phyloP scores from a whole-genome alignment of 2,329 filamentous ascomycete species.

The Aspergillus sp. region DNA sequence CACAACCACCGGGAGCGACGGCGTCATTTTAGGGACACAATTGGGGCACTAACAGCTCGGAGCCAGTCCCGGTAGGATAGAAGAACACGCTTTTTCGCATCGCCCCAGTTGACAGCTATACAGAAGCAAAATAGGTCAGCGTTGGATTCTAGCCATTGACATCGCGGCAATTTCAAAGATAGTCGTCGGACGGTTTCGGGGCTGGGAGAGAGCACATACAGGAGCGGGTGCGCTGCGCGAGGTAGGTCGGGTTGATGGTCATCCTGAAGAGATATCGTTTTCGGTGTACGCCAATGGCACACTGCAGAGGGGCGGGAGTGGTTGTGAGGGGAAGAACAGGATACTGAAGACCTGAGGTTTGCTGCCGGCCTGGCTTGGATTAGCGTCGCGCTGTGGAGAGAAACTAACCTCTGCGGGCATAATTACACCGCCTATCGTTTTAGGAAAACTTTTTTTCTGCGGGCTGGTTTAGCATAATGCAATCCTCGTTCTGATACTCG shows the following conservation, averaged over 20 bases:
- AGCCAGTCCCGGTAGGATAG: conserved; percentile 94
- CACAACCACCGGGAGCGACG: not conserved
- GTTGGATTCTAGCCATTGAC: conserved; percentile 20
- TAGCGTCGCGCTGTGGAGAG: not conserved
- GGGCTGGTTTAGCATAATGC: not conserved
- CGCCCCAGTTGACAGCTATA: conserved; percentile 80
- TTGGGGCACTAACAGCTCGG: conserved; percentile 72
- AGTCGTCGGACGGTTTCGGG: conserved; percentile 21
- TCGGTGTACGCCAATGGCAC: conserved; percentile 12
- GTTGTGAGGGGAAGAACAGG: not conserved
- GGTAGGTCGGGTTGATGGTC: conserved; percentile 91
- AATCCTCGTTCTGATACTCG: not conserved
- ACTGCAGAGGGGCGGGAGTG: conserved; percentile 15
- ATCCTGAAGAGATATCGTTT: conserved; percentile 51
- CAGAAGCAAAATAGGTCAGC: conserved; percentile 25
- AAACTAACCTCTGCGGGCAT: not conserved
- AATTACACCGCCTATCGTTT: conserved; percentile 4
- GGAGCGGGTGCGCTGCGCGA: conserved; percentile 76
- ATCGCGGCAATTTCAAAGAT: conserved; percentile 23
- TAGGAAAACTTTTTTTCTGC: conserved; percentile 2
- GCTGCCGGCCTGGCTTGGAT: conserved; percentile 13
- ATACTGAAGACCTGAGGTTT: conserved; percentile 19
- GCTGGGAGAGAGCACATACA: conserved; percentile 55
- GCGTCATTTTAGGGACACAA: not conserved
- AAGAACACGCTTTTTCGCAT: conserved; percentile 84